Evolutionary conservation across 371 early-diverging fungal species (phyloP).

Genomic region (Mucor racemosus): DNA sequence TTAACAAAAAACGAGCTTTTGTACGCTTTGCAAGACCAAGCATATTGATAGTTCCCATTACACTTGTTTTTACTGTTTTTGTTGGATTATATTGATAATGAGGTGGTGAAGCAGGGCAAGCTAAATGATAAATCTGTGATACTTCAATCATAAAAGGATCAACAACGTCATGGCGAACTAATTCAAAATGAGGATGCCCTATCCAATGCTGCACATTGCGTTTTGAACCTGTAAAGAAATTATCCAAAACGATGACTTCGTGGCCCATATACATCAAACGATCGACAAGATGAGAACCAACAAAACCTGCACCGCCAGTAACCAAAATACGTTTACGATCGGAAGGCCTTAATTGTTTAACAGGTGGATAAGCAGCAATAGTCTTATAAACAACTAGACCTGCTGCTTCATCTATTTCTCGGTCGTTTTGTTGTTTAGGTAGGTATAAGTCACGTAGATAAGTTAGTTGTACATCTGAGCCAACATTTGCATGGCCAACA

Average conservation of each 20-base stretch:
- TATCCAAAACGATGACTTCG: conserved; percentile 84
- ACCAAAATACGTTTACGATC: conserved; percentile 82
- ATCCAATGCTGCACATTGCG: conserved; percentile 83
- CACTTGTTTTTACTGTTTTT: conserved; percentile 87
- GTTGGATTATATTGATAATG: conserved; percentile 91
- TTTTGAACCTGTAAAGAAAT: conserved; percentile 83
- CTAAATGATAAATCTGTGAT: conserved; percentile 85
- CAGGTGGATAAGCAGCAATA: conserved; percentile 55
- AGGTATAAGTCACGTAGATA: conserved; percentile 54
- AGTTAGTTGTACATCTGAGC: conserved; percentile 46
- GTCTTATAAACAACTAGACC: conserved; percentile 55
- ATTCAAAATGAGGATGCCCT: conserved; percentile 86
- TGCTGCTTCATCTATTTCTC: conserved; percentile 36
- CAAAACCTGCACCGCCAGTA: conserved; percentile 92
- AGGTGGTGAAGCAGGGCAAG: conserved; percentile 90
- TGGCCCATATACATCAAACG: conserved; percentile 89
- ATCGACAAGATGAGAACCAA: conserved; percentile 87
- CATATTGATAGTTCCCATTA: conserved; percentile 92
- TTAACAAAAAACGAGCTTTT: conserved; percentile 80
- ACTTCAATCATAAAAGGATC: conserved; percentile 87
- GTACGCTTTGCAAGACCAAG: conserved; percentile 85
- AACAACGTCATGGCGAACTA: conserved; percentile 85
- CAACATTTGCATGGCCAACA: conserved; percentile 52
- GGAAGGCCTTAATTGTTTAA: conserved; percentile 53
- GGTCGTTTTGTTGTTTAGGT: conserved; percentile 39